Conservation (phyloP, 345 rosid species). For the Lagerstroemia speciosa region DNA sequence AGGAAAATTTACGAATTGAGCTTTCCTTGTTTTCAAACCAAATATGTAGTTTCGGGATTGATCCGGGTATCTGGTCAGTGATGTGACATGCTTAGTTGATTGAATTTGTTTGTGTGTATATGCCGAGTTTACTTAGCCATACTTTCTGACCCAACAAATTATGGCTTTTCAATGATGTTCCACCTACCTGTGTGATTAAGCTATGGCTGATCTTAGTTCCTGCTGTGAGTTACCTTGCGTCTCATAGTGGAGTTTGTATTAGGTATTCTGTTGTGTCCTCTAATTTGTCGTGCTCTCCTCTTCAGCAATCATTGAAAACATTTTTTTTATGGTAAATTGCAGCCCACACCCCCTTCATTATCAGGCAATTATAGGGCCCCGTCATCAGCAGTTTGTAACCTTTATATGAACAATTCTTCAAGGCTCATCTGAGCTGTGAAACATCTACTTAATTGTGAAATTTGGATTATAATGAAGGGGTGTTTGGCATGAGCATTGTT, state of each 20-base stretch:
- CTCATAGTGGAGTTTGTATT: neutral
- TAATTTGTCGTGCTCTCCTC: neutral
- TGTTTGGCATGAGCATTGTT: no score
- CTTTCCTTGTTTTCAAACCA: neutral
- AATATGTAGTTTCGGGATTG: neutral
- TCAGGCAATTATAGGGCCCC: neutral
- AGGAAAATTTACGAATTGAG: neutral
- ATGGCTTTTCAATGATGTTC: neutral
- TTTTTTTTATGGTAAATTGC: neutral
- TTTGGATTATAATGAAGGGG: no score
- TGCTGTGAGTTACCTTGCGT: neutral
- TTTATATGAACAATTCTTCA: neutral
- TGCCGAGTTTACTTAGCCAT: neutral
- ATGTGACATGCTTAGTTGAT: neutral
- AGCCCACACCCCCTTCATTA: neutral
- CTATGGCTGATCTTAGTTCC: neutral
- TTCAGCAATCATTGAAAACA: neutral
- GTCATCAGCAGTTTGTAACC: neutral
- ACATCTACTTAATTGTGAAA: no score
- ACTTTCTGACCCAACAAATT: neutral
- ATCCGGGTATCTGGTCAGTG: neutral
- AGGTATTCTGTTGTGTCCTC: neutral
- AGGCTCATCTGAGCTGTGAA: neutral
- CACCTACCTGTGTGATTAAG: neutral
- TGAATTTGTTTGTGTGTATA: neutral